A percentile compares a stretch with the other conserved stretches of the same genome.
These are phyloP conservation scores for Iris macrosiphon DNA, from an alignment of 106 monocot species.

Conservation along the genomic window DNA sequence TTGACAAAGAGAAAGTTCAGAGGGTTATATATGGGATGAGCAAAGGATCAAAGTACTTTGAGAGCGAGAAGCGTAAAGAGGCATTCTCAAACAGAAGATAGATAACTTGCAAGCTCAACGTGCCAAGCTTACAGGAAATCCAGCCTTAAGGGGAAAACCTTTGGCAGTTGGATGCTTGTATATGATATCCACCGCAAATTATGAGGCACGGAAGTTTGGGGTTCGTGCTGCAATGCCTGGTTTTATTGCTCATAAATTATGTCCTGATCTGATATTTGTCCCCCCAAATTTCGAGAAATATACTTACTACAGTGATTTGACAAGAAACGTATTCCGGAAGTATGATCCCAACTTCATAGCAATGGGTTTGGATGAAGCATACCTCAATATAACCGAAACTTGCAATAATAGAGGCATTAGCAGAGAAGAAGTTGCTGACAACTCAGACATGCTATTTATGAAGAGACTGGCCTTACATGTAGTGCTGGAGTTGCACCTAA, in stretches of 20 bases:
- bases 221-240: constrained; percentile 99
- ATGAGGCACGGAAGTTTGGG: constrained; percentile 98
- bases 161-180: constrained; percentile 95
- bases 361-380: constrained; percentile 94
- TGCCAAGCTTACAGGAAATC: constrained; percentile 65
- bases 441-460: constrained; percentile 63
- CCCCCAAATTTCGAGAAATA: constrained; percentile 87
- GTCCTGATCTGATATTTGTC: constrained; percentile 80
- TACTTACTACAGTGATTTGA: constrained; percentile 76
- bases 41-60: constrained; percentile 99
- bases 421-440: constrained; percentile 71
- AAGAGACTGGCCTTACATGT: constrained; percentile 95
- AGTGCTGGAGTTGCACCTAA: constrained; percentile 96
- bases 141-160: constrained; percentile 72
- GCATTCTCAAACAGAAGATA: constrained; percentile 63
- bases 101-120: constrained; percentile 47
- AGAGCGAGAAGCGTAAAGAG: constrained; percentile 87
- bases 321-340: constrained; percentile 80
- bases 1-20: constrained; percentile 97
- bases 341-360: constrained; percentile 87
- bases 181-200: constrained; percentile 98
- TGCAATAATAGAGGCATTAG: constrained; percentile 56
- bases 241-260: constrained; percentile 91
- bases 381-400: constrained; percentile 70
- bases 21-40: constrained; percentile 89